These are phyloP conservation scores for Babesia ovis DNA, from an alignment of 169 alveolate genomes.

Conservation along the genomic window DNA sequence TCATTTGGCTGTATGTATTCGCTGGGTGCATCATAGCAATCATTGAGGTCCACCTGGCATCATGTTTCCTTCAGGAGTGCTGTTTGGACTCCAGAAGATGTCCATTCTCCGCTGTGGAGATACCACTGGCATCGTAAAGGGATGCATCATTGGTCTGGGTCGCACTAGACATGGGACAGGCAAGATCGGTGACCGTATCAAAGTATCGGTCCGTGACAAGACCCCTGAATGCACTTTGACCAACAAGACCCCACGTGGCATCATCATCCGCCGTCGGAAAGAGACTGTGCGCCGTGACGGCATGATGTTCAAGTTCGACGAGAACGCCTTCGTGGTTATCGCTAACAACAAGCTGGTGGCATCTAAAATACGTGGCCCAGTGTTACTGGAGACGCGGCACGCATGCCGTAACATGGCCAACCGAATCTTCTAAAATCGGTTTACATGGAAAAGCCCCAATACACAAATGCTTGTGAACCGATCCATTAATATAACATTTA, in stretches of 20 bases:
- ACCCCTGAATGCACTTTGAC: constrained; percentile 66
- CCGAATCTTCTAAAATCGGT: constrained; percentile 55
- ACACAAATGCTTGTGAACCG: too few relatives aligned
- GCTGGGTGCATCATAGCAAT: neutral
- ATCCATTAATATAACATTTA: too few relatives aligned
- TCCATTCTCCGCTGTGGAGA: constrained; percentile 79
- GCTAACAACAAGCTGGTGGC: constrained; percentile 76
- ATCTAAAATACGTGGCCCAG: constrained; percentile 78
- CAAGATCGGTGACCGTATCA: constrained; percentile 79
- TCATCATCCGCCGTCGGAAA: constrained; percentile 75
- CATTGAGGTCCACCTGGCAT: neutral
- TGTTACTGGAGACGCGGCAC: constrained; percentile 78
- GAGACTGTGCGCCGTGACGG: constrained; percentile 80
- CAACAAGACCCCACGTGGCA: constrained; percentile 77
- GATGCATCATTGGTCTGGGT: constrained; percentile 80
- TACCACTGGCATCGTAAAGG: constrained; percentile 79
- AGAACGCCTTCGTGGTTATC: constrained; percentile 78
- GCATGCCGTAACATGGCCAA: constrained; percentile 73
- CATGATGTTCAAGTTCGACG: constrained; percentile 79
- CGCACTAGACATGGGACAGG: constrained; percentile 80
- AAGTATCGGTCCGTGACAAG: constrained; percentile 78
- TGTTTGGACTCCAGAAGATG: constrained; percentile 75
- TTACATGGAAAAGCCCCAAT: too few relatives aligned
- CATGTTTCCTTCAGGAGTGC: constrained; percentile 52
- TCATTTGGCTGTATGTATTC: neutral